Conservation (phyloP, 75 land plant genomes). For the Cryptomeria japonica region DNA sequence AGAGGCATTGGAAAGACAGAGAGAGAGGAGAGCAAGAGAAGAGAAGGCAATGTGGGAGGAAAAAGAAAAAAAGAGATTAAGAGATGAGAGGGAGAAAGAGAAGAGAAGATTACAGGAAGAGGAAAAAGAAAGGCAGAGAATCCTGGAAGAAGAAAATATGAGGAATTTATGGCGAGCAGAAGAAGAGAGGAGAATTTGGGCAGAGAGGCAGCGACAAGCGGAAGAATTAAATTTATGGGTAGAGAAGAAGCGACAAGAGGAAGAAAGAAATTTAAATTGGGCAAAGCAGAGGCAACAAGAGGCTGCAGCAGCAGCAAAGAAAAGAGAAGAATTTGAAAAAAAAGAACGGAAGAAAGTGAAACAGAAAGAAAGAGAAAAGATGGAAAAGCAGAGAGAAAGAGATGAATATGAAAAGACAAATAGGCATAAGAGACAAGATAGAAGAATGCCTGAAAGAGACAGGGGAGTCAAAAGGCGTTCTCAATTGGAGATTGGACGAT, state of each 20-base stretch:
- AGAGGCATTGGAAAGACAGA: conserved; percentile 13
- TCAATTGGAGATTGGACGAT: conserved; percentile 26
- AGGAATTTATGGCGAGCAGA: conserved; percentile 31
- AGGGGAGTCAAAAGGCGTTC: conserved; percentile 39
- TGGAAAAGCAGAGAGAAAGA: conserved; percentile 53
- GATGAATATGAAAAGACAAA: conserved; percentile 42
- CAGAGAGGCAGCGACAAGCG: conserved; percentile 11
- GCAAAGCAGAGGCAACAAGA: conserved; percentile 31
- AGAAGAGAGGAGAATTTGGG: conserved; percentile 17
- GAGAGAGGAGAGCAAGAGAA: not conserved
- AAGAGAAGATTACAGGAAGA: conserved; percentile 22
- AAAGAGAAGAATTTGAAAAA: conserved; percentile 31
- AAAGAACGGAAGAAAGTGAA: conserved; percentile 17
- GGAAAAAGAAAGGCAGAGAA: not conserved
- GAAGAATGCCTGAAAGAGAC: conserved; percentile 44
- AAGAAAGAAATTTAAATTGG: conserved; percentile 16
- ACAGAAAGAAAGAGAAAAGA: conserved; percentile 41
- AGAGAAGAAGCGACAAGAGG: conserved; percentile 26
- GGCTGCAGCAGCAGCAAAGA: conserved; percentile 33
- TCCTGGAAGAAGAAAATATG: conserved; percentile 13
- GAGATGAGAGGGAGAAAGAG: conserved; percentile 23
- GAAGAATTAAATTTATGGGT: conserved; percentile 16
- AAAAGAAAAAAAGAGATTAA: conserved; percentile 8
- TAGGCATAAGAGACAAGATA: conserved; percentile 39
- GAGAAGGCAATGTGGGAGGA: not conserved